Conservation (phyloP, 768 basidiomycete genomes). For the Kwoniella shandongensis region DNA sequence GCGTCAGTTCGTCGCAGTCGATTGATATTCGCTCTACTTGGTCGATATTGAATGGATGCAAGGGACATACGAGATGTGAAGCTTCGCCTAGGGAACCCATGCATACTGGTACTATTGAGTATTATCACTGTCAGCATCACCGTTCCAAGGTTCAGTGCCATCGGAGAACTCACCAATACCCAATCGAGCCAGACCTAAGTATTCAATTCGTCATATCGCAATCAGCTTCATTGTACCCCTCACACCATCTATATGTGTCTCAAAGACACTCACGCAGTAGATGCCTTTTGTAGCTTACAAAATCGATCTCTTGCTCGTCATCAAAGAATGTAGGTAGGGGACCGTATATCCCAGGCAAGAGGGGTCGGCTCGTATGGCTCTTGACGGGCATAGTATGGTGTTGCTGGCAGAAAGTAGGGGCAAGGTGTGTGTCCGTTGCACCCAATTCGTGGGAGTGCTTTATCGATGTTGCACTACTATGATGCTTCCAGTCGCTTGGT, state of each 20-base stretch:
- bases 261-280: not conserved
- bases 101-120: slow-evolving; percentile 2
- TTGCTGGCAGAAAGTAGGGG: too few species aligned
- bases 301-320: slow-evolving; percentile 2
- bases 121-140: not conserved
- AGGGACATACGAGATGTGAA: not conserved
- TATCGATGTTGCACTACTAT: too few species aligned
- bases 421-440: too few species aligned
- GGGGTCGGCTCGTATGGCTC: not conserved
- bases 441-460: too few species aligned
- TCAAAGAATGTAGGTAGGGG: slow-evolving; percentile 1
- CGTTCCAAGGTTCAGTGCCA: not conserved
- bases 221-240: not conserved
- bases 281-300: slow-evolving; percentile 3
- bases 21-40: too few species aligned
- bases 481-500: too few species aligned
- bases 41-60: too few species aligned
- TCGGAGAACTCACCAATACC: not conserved
- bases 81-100: slow-evolving; percentile 3
- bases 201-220: not conserved
- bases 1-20: too few species aligned
- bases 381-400: not conserved
- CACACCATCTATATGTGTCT: too few species aligned
- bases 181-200: not conserved
- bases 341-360: not conserved